Evolutionary conservation across 1,139 yeast species (phyloP).

Genomic region (Saccharomyces hybrid): DNA sequence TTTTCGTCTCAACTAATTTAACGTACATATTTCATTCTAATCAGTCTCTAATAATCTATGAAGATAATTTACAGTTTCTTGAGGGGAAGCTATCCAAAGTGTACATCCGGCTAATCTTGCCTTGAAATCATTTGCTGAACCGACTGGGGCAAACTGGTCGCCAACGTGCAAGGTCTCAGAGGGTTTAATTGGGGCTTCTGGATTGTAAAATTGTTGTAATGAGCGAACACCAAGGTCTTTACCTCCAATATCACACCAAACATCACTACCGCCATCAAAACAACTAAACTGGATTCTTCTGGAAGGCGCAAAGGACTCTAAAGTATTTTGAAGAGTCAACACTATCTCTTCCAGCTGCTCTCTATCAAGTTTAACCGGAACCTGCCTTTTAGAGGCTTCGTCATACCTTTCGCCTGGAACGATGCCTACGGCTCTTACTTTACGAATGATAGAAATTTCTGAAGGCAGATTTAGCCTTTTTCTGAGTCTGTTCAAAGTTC

Average conservation of each 20-base stretch:
- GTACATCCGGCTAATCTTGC: constrained; percentile 91
- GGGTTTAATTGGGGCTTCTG: constrained; percentile 38
- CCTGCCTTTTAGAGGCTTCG: constrained; percentile 38
- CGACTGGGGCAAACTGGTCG: constrained; percentile 89
- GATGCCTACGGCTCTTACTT: constrained; percentile 83
- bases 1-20: neutral
- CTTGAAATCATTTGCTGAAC: constrained; percentile 83
- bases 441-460: constrained; percentile 55
- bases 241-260: constrained; percentile 97
- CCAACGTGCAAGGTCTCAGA: constrained; percentile 79
- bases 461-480: constrained; percentile 52
- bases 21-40: neutral
- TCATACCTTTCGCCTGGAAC: constrained; percentile 43
- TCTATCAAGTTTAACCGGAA: constrained; percentile 45
- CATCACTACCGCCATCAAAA: constrained; percentile 93
- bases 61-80: constrained; percentile 67
- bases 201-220: constrained; percentile 55
- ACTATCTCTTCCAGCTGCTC: constrained; percentile 91
- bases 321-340: constrained; percentile 60
- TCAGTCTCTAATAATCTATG: constrained; percentile 40
- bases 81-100: constrained; percentile 89
- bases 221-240: constrained; percentile 83
- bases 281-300: constrained; percentile 75
- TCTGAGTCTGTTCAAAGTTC: constrained; percentile 49
- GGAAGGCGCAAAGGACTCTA: constrained; percentile 45